phyloP scores from a whole-genome alignment of 2,329 filamentous ascomycete genomes.

The Colletotrichum sansevieriae region DNA sequence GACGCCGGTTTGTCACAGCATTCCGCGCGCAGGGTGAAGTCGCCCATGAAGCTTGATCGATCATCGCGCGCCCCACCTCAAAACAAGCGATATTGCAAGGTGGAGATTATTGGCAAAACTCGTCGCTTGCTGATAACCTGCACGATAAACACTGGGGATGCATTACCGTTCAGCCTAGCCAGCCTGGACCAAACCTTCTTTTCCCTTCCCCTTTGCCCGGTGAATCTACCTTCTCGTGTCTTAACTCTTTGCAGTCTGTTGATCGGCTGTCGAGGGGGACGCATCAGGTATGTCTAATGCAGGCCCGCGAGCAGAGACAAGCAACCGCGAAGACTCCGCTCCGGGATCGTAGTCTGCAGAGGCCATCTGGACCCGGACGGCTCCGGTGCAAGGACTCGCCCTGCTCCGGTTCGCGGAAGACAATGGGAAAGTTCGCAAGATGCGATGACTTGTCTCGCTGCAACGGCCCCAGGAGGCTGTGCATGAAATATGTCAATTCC shows the following conservation, averaged over 20 bases:
- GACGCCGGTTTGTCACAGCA: slow-evolving; percentile 5
- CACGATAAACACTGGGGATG: slow-evolving; percentile 25
- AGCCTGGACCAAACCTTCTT: slow-evolving; percentile 27
- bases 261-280: not conserved
- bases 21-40: too few species aligned
- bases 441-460: slow-evolving; percentile 41
- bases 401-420: slow-evolving; percentile 37
- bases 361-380: slow-evolving; percentile 12
- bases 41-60: slow-evolving; percentile 6
- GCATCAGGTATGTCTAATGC: slow-evolving; percentile 14
- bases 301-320: slow-evolving; percentile 12
- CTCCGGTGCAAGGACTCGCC: slow-evolving; percentile 26
- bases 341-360: slow-evolving; percentile 26
- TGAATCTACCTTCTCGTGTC: too few species aligned
- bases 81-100: slow-evolving; percentile 42
- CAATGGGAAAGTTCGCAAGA: slow-evolving; percentile 38
- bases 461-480: not conserved
- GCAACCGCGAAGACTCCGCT: slow-evolving; percentile 13
- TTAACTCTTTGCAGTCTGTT: not conserved
- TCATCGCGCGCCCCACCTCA: not conserved
- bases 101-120: slow-evolving; percentile 40
- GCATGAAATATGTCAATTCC: slow-evolving; percentile 32
- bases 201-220: not conserved
- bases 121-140: slow-evolving; percentile 20
- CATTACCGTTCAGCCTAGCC: slow-evolving; percentile 24